phyloP scores from a whole-genome alignment of 495 filamentous ascomycete genomes.

The Annulohypoxylon bovei region DNA sequence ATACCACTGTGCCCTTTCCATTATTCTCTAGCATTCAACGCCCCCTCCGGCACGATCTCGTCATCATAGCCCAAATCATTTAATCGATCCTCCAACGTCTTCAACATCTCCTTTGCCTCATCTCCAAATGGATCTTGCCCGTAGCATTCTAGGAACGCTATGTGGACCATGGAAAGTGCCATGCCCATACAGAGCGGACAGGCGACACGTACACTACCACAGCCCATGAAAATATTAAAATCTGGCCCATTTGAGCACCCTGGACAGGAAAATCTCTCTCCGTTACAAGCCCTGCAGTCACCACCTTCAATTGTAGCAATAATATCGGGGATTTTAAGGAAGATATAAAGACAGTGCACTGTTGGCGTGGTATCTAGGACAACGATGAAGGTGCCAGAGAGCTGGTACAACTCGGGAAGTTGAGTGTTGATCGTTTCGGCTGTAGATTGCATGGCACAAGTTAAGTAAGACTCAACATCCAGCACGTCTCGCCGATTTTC shows the following conservation, averaged over 20 bases:
- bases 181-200: conserved; percentile 27
- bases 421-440: background rate
- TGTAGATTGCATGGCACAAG: background rate
- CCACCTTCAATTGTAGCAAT: conserved; percentile 7
- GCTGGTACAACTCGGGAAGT: conserved; percentile 10
- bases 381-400: conserved; percentile 8
- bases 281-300: conserved; percentile 10
- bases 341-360: conserved; percentile 6
- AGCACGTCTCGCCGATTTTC: background rate
- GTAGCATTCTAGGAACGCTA: background rate
- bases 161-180: background rate
- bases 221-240: conserved; percentile 16
- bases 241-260: conserved; percentile 8
- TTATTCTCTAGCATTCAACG: no score
- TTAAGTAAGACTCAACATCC: conserved; percentile 5
- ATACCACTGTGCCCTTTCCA: no score
- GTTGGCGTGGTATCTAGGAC: conserved; percentile 11
- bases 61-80: background rate
- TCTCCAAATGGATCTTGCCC: background rate
- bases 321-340: conserved; percentile 9
- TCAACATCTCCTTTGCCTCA: background rate
- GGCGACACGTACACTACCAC: conserved; percentile 15
- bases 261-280: conserved; percentile 16
- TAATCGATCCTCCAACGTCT: background rate
- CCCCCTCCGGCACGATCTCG: background rate